These are phyloP conservation scores for thale cress (Arabidopsis thaliana) DNA, from an alignment of 345 rosid species.

Conservation along the genomic window DNA sequence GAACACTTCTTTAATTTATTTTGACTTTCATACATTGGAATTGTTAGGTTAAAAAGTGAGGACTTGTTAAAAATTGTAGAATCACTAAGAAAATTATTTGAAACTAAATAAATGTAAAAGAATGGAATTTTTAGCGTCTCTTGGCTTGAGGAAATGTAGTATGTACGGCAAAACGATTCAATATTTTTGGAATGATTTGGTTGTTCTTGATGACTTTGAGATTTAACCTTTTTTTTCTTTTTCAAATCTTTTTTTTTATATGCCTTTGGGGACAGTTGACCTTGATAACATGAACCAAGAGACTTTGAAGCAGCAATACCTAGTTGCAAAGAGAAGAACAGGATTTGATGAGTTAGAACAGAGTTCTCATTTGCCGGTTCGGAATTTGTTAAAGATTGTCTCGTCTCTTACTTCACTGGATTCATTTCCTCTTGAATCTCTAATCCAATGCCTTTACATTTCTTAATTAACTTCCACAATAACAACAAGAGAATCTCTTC, in stretches of 20 bases:
- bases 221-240: not conserved
- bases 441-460: too few species aligned
- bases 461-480: slow-evolving; percentile 33
- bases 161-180: slow-evolving; percentile 45
- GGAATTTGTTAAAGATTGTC: not conserved
- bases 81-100: not conserved
- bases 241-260: not conserved
- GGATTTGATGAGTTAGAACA: too few species aligned
- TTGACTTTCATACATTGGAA: not conserved
- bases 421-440: too few species aligned
- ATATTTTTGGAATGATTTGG: not conserved
- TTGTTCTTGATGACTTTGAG: slow-evolving; percentile 7
- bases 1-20: not conserved
- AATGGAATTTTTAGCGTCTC: slow-evolving; percentile 43
- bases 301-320: slow-evolving; percentile 38
- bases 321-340: slow-evolving; percentile 36
- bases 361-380: too few species aligned
- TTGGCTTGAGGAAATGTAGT: slow-evolving; percentile 64
- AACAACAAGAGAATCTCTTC: slow-evolving; percentile 52
- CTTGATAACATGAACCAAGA: slow-evolving; percentile 53
- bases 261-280: slow-evolving; percentile 47
- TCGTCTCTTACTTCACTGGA: too few species aligned
- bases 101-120: not conserved
- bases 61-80: not conserved
- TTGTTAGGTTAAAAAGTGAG: not conserved